Percentiles rank a stretch among this genome's conserved stretches.
phyloP scores from a whole-genome alignment of 495 filamentous ascomycete genomes.

The Tuber microsphaerosporum region DNA sequence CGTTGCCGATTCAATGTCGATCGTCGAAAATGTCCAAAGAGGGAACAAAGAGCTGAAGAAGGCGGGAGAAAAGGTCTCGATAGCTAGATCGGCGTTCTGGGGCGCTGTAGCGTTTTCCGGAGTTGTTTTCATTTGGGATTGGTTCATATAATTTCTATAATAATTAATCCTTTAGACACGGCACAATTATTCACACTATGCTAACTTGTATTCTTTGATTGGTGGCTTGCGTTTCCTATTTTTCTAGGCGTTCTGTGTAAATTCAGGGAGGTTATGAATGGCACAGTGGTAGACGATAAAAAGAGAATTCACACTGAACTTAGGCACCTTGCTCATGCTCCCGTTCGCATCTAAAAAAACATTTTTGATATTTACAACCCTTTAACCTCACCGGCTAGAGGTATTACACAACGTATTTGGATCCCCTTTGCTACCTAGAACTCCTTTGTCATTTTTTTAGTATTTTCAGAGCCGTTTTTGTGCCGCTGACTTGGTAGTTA shows the following conservation, averaged over 20 bases:
- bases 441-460: too few relatives aligned
- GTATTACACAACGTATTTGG: too few relatives aligned
- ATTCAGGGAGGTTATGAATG: too few relatives aligned
- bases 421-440: too few relatives aligned
- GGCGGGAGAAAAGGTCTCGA: conserved; percentile 70
- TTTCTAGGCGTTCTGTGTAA: neutral
- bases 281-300: too few relatives aligned
- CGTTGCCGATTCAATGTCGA: conserved; percentile 72
- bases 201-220: neutral
- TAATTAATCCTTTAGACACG: neutral
- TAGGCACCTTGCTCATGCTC: too few relatives aligned
- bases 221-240: neutral
- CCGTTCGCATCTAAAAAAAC: too few relatives aligned
- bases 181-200: neutral
- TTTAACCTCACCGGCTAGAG: too few relatives aligned
- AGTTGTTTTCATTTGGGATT: conserved; percentile 85
- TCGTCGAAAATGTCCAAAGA: conserved; percentile 73
- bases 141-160: conserved; percentile 59
- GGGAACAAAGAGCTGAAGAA: conserved; percentile 89
- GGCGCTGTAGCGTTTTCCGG: conserved; percentile 72
- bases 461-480: too few relatives aligned
- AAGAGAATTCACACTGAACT: too few relatives aligned
- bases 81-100: conserved; percentile 83
- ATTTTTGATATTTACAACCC: too few relatives aligned
- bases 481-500: too few relatives aligned